Base-by-base conservation (phyloP, 208 protist species). In the Trypanosoma melophagium region DNA sequence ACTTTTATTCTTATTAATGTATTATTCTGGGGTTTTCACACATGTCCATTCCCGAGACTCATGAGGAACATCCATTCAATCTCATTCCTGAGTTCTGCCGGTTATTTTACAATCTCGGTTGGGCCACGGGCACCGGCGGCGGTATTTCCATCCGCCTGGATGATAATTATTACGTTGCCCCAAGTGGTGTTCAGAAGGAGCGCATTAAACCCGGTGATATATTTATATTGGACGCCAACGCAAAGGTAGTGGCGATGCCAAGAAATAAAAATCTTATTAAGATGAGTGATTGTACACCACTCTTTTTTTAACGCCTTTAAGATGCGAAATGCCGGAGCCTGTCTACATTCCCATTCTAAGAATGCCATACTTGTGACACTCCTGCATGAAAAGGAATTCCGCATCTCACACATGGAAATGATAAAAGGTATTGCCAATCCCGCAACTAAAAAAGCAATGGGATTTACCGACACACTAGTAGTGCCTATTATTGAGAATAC, bases 401-500 rank as follows among this genome's bases (percentile, higher is more conserved):
- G 88, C 52, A 97, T 97, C 58, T 97, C 93, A 14, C 87, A 98
- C 72, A 70, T 96, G 51, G 95, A 99, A 71, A 98, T 98, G 96
- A 97, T 98, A 62, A 99, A 98, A 77, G 87, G 92, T 42, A 89
- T 97, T 55, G 24, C 19, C 22, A 76, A 83, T 53, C 71, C 74
- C 45, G 70, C 58, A n/a, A 87, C 67, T 3, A 79, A 83, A 53
- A 88, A 84, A 24, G 82, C 83, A 21, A 67, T 90, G 19, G 70
- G 83, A 54, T 97, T 92, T 63, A 80, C 90, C 49, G 87, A 97
- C 70, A 84, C 77, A n/a, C 80, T 98, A 25, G 82, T 97, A 10
- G 81, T 98, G 13, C 96, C 97, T 21, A 98, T 98, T 62, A 98
- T 98, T 52, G 96, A 98, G 22, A 98, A 98, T 80, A 97, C 93